Percentiles rank a stretch among this genome's conserved stretches.
These are phyloP conservation scores for Aspergillus nanangensis DNA, from an alignment of 495 filamentous ascomycete species.

Conservation along the genomic window DNA sequence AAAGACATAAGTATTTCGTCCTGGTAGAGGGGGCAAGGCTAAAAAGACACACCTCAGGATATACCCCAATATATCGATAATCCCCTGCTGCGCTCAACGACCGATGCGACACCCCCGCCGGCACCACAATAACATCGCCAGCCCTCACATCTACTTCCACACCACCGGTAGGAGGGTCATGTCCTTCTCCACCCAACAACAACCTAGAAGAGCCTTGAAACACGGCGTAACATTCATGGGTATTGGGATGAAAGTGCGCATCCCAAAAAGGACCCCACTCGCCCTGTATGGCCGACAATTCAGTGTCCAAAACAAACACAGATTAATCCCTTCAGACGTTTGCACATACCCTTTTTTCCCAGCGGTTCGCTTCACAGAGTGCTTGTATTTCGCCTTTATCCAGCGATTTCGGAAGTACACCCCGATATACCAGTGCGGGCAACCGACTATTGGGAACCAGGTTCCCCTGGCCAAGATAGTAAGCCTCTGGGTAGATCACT, in stretches of 20 bases:
- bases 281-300: neutral
- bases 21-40: too few species aligned
- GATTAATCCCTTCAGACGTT: neutral
- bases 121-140: slow-evolving; percentile 9
- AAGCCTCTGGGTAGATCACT: slow-evolving; percentile 1
- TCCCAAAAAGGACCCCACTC: slow-evolving; percentile 6
- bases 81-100: slow-evolving; percentile 1
- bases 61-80: slow-evolving; percentile 9
- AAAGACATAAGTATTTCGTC: too few species aligned
- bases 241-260: slow-evolving; percentile 11
- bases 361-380: slow-evolving; percentile 8
- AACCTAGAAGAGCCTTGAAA: slow-evolving; percentile 1
- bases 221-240: slow-evolving; percentile 7
- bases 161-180: neutral
- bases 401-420: slow-evolving; percentile 2
- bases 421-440: slow-evolving; percentile 6
- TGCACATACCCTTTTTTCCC: slow-evolving; percentile 2
- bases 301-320: neutral
- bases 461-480: slow-evolving; percentile 2
- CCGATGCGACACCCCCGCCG: slow-evolving; percentile 7
- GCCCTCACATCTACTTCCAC: slow-evolving; percentile 7
- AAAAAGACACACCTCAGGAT: slow-evolving; percentile 3
- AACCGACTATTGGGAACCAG: slow-evolving; percentile 5
- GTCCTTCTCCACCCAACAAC: slow-evolving; percentile 1
- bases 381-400: neutral